These are phyloP conservation scores for Alternaria postmessia DNA, from an alignment of 2,329 filamentous ascomycete species.

Conservation along the genomic window DNA sequence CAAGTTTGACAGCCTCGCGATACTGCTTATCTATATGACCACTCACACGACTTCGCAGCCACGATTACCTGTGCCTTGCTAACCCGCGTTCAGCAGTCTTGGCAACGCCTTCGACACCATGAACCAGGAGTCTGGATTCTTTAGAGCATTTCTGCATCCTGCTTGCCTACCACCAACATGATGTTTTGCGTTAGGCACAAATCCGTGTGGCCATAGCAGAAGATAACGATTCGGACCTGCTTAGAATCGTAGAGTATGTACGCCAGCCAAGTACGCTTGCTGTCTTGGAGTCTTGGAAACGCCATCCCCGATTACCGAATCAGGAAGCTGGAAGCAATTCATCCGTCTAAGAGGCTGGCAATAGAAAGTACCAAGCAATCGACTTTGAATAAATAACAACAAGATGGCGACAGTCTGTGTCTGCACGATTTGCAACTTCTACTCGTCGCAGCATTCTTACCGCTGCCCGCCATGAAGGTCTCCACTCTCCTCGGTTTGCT, in stretches of 20 bases:
- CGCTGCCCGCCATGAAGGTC: conserved; percentile 33
- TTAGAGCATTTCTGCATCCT: not conserved
- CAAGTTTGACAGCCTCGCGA: not conserved
- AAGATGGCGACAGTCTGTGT: conserved; percentile 1
- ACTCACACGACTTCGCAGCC: not conserved
- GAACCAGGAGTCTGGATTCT: conserved; percentile 17
- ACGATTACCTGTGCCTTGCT: conserved; percentile 5
- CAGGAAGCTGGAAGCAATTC: conserved; percentile 20
- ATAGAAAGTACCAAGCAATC: conserved; percentile 6
- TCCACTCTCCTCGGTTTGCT: conserved; percentile 35
- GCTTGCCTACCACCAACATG: not conserved
- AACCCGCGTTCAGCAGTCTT: conserved; percentile 6
- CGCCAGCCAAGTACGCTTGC: conserved; percentile 29
- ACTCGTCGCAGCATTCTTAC: conserved; percentile 6
- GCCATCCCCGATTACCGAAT: conserved; percentile 16
- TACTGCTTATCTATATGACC: not conserved
- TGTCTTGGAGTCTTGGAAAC: conserved; percentile 22
- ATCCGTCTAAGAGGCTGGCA: conserved; percentile 3
- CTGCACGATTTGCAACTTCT: conserved; percentile 14
- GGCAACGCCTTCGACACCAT: conserved; percentile 15
- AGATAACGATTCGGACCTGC: conserved; percentile 33
- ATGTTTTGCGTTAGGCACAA: conserved; percentile 7
- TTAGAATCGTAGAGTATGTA: conserved; percentile 23
- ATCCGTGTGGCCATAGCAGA: conserved; percentile 7
- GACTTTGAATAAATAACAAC: conserved; percentile 15